Conservation (phyloP, 2,329 filamentous ascomycete genomes). For the Hypoxylon sp. region DNA sequence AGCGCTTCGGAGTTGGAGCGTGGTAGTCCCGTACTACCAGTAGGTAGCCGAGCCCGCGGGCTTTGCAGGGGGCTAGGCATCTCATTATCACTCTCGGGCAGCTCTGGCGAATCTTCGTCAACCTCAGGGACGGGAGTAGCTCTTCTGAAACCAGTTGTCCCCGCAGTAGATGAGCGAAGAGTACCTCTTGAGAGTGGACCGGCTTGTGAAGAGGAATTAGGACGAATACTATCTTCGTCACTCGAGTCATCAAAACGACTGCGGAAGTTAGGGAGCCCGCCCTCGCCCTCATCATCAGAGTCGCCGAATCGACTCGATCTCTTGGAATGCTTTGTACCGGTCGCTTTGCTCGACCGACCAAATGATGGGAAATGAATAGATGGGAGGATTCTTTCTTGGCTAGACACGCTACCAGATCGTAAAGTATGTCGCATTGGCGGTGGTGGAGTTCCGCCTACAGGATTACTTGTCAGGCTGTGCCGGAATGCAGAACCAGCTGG, state of each 20-base stretch:
- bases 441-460: conserved; percentile 58
- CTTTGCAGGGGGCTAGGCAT: conserved; percentile 51
- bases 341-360: conserved; percentile 58
- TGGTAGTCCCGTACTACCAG: conserved; percentile 21
- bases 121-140: conserved; percentile 70
- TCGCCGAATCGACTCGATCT: conserved; percentile 69
- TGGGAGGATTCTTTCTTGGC: conserved; percentile 55
- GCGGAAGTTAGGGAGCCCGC: conserved; percentile 57
- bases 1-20: conserved; percentile 49
- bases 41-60: conserved; percentile 44
- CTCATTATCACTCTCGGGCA: conserved; percentile 71
- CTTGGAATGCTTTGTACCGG: conserved; percentile 45
- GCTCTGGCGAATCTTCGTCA: conserved; percentile 68
- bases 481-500: conserved; percentile 72
- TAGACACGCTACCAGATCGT: conserved; percentile 58
- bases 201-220: conserved; percentile 53
- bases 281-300: conserved; percentile 73
- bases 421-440: conserved; percentile 63
- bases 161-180: conserved; percentile 53
- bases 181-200: conserved; percentile 50
- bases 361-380: conserved; percentile 62
- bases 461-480: conserved; percentile 60
- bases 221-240: conserved; percentile 69
- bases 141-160: conserved; percentile 67
- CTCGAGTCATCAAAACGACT: conserved; percentile 81